Conservation (phyloP, 139 green algal genomes). For the Pseudopediastrum boryanum region DNA sequence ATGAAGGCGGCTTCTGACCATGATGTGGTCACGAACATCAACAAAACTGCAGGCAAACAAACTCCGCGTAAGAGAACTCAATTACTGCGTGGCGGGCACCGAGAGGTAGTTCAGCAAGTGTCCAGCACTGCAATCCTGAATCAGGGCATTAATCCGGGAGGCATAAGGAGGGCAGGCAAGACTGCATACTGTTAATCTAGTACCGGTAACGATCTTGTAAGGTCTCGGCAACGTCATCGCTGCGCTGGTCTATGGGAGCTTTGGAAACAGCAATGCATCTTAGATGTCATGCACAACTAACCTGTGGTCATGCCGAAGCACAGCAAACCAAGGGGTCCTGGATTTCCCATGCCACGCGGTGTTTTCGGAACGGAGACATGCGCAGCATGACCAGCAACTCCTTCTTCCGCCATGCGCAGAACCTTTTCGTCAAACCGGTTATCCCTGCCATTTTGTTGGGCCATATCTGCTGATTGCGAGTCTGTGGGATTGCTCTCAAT, state of each 20-base stretch:
- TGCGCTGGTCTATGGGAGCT: constrained; percentile 11
- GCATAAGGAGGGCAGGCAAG: no score
- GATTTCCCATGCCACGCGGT: constrained; percentile 9
- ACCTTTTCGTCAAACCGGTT: constrained; percentile 21
- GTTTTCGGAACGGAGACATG: not conserved
- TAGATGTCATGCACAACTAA: not conserved
- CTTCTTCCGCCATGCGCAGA: constrained; percentile 5
- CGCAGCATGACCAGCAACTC: not conserved
- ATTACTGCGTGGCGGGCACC: no score
- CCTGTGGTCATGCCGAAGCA: constrained; percentile 55
- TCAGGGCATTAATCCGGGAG: no score
- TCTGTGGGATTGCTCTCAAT: no score
- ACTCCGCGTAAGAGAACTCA: no score
- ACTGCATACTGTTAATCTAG: no score
- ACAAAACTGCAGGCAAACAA: constrained; percentile 18
- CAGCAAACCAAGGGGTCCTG: constrained; percentile 40
- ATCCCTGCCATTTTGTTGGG: no score
- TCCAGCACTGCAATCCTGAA: no score
- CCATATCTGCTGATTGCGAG: no score
- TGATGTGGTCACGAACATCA: constrained; percentile 48
- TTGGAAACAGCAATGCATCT: not conserved
- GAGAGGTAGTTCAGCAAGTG: no score
- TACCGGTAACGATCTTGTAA: no score
- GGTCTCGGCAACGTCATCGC: no score
- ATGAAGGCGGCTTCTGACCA: constrained; percentile 38